Percentiles rank a stretch among this genome's conserved stretches.
Evolutionary conservation across 345 rosid genomes (phyloP).

Genomic region (Psidium friedrichsthalianum): DNA sequence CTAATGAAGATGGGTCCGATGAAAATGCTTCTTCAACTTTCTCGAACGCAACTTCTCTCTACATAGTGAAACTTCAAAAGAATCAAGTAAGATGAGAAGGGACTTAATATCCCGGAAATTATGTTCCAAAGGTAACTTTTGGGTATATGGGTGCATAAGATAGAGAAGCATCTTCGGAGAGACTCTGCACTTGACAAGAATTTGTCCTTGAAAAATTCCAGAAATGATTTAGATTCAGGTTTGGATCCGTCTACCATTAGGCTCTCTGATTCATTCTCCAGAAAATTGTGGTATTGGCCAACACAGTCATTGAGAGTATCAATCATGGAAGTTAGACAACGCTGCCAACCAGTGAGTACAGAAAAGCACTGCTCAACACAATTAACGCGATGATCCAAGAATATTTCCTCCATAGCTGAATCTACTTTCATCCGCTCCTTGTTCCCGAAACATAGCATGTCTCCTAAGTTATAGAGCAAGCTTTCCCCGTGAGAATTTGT

Average conservation of each 20-base stretch:
- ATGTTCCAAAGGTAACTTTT: not conserved
- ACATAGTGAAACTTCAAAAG: not conserved
- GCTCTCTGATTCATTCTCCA: not conserved
- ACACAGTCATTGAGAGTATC: not conserved
- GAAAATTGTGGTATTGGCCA: not conserved
- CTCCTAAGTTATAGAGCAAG: not conserved
- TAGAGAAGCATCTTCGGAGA: not conserved
- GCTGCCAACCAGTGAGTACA: conserved; percentile 6
- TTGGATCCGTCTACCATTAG: not conserved
- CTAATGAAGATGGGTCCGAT: not conserved
- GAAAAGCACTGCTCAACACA: conserved; percentile 6
- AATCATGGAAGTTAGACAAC: not conserved
- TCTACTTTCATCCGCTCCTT: not conserved
- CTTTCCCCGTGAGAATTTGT: not conserved
- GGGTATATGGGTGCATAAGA: not conserved
- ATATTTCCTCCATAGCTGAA: not conserved
- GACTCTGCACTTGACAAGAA: not conserved
- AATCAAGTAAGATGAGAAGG: not conserved
- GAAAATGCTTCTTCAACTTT: conserved; percentile 3
- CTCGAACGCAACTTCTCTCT: not conserved
- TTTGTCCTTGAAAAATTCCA: not conserved
- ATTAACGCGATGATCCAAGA: conserved; percentile 8
- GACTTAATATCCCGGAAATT: not conserved
- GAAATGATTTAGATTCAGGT: not conserved
- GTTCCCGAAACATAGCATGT: conserved; percentile 13